phyloP scores from a whole-genome alignment of 1,284 basidiomycete genomes.

The Leucoagaricus sp. region DNA sequence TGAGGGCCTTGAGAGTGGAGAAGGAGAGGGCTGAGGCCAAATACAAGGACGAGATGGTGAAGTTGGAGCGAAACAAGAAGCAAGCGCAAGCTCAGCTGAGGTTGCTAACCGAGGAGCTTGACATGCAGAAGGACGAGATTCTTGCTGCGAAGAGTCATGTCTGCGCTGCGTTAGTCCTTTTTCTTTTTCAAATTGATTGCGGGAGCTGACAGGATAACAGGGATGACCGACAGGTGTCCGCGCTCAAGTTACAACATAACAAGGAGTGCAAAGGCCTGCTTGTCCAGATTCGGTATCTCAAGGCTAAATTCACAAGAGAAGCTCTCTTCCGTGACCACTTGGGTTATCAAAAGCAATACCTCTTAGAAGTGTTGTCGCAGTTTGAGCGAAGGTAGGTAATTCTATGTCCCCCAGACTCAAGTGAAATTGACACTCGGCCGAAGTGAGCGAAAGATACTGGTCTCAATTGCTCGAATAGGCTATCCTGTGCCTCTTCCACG shows the following conservation, averaged over 20 bases:
- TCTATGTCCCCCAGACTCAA: background rate
- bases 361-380: conserved; percentile 60
- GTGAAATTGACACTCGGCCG: conserved; percentile 10
- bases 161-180: conserved; percentile 52
- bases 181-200: background rate
- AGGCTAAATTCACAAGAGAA: conserved; percentile 90
- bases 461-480: conserved; percentile 78
- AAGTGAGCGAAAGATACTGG: conserved; percentile 79
- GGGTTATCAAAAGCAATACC: conserved; percentile 85
- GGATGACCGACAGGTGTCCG: conserved; percentile 52
- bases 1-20: conserved; percentile 63
- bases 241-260: conserved; percentile 70
- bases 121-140: conserved; percentile 51
- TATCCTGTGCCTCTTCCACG: conserved; percentile 49
- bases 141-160: conserved; percentile 51
- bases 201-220: conserved; percentile 31
- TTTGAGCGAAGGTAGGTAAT: conserved; percentile 72
- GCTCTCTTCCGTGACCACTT: conserved; percentile 79
- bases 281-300: conserved; percentile 89
- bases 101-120: conserved; percentile 69
- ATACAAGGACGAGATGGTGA: conserved; percentile 53
- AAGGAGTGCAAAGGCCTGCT: conserved; percentile 87
- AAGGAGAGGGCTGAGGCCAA: conserved; percentile 62
- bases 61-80: conserved; percentile 59
- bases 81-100: conserved; percentile 67